phyloP scores from a whole-genome alignment of 2,329 filamentous ascomycete species.

The Nemania serpens region DNA sequence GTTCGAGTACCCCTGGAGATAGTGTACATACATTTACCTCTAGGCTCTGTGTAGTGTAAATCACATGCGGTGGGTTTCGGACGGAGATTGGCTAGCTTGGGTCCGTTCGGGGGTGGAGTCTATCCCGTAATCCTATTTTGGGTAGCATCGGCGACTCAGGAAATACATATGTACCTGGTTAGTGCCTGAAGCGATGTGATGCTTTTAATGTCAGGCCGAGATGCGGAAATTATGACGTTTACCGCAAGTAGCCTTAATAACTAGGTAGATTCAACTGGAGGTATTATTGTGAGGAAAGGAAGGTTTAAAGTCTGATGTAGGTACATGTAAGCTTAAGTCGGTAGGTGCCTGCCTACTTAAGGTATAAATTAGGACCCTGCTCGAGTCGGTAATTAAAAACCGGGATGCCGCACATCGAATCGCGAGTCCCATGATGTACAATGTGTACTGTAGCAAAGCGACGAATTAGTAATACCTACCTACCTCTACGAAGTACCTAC shows the following conservation, averaged over 20 bases:
- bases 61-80: conserved; percentile 33
- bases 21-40: too few species aligned
- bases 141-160: not conserved
- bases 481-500: not conserved
- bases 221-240: not conserved
- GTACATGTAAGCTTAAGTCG: too few species aligned
- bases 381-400: not conserved
- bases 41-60: not conserved
- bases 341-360: too few species aligned
- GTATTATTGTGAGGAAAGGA: not conserved
- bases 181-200: too few species aligned
- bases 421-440: too few species aligned
- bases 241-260: not conserved
- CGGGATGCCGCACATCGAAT: not conserved
- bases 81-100: conserved; percentile 32
- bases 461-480: not conserved
- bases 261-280: not conserved
- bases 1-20: too few species aligned
- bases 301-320: too few species aligned
- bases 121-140: not conserved
- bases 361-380: not conserved
- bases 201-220: too few species aligned
- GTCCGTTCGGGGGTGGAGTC: conserved; percentile 19
- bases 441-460: too few species aligned
- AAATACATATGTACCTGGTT: too few species aligned